Evolutionary conservation across 1,284 basidiomycete species (phyloP).

Genomic region (Trametes polyzona): DNA sequence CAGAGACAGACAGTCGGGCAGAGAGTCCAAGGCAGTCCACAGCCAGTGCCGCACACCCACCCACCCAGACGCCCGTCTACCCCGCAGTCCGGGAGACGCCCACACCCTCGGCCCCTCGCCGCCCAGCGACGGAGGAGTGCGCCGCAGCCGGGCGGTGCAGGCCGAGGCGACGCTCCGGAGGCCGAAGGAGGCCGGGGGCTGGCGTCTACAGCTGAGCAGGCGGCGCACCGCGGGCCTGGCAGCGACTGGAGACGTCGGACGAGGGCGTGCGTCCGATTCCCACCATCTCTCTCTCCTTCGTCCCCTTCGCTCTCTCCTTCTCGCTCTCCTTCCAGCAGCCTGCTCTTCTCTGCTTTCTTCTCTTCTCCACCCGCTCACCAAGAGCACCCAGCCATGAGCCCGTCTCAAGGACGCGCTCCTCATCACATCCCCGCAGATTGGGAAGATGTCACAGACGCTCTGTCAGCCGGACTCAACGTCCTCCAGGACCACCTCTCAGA

Average conservation of each 20-base stretch:
- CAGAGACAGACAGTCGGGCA: neutral
- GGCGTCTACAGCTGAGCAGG: neutral
- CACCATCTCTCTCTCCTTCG: constrained; percentile 12
- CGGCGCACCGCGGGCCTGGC: neutral
- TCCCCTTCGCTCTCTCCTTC: constrained; percentile 2
- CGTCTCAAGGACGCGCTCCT: constrained; percentile 17
- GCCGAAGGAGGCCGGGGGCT: neutral
- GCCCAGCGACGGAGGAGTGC: neutral
- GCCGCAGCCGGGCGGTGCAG: constrained; percentile 24
- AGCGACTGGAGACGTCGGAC: neutral
- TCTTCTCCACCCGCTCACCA: neutral
- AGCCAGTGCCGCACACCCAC: neutral
- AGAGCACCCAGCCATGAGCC: constrained; percentile 21
- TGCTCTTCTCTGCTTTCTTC: constrained; percentile 12
- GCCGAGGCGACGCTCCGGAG: constrained; percentile 8
- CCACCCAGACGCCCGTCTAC: neutral
- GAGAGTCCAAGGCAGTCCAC: neutral
- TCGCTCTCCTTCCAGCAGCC: neutral
- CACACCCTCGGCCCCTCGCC: neutral
- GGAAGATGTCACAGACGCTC: constrained; percentile 22
- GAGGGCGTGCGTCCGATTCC: constrained; percentile 17
- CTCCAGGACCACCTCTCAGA: constrained; percentile 33
- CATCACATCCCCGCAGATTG: constrained; percentile 15
- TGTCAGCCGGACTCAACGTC: constrained; percentile 29
- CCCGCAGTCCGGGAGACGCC: neutral